A percentile compares a stretch with the other conserved stretches of the same genome.
phyloP scores from a whole-genome alignment of 164 flowering plant species.

The Pachysandra terminalis region DNA sequence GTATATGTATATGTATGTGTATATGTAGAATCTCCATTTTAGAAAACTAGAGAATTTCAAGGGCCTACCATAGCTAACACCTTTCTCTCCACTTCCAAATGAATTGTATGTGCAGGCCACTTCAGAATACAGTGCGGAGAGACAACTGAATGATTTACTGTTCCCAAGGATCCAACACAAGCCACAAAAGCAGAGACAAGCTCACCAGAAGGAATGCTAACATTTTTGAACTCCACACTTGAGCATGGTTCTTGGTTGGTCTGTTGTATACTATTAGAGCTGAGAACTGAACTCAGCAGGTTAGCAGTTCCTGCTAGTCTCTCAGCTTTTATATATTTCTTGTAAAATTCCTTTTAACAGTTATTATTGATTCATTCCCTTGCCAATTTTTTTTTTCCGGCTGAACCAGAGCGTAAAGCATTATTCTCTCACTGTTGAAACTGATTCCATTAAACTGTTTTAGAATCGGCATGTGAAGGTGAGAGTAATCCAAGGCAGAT shows the following conservation, averaged over 20 bases:
- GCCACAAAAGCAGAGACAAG: conserved; percentile 47
- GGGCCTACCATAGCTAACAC: neutral
- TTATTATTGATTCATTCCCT: conserved; percentile 8
- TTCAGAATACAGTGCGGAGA: conserved; percentile 81
- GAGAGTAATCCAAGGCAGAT: too few relatives aligned
- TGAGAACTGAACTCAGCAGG: conserved; percentile 11
- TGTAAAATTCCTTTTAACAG: conserved; percentile 5
- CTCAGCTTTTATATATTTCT: conserved; percentile 8
- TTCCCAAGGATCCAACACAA: conserved; percentile 61
- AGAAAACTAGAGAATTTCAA: too few relatives aligned
- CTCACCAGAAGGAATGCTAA: conserved; percentile 46
- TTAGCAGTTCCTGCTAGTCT: conserved; percentile 7
- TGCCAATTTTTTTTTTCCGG: too few relatives aligned
- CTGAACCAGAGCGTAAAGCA: too few relatives aligned
- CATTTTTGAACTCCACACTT: conserved; percentile 6
- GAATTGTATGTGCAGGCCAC: conserved; percentile 59
- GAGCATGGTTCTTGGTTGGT: conserved; percentile 2
- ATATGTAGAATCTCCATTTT: too few relatives aligned
- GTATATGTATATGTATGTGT: too few relatives aligned
- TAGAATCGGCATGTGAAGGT: too few relatives aligned
- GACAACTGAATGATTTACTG: conserved; percentile 69
- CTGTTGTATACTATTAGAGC: conserved; percentile 13
- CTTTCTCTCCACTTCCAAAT: neutral
- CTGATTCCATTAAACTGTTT: too few relatives aligned
- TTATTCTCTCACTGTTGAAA: too few relatives aligned